Percentiles rank a stretch among this genome's conserved stretches.
phyloP scores from a whole-genome alignment of 208 protist genomes.

The Trichomonas vaginalis region DNA sequence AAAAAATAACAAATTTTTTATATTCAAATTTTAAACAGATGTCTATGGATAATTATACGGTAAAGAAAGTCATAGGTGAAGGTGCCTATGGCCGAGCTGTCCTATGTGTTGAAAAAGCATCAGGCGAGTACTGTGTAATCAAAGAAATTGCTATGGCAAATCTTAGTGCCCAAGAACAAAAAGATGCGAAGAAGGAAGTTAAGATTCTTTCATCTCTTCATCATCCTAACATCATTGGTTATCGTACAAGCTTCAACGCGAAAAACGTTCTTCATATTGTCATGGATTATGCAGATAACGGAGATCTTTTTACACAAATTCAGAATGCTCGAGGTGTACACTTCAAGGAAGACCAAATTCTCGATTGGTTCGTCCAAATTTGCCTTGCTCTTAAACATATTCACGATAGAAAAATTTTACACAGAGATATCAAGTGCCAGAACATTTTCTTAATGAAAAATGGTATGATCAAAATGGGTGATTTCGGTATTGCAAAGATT shows the following conservation, averaged over 20 bases:
- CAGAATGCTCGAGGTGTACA: background rate
- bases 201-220: background rate
- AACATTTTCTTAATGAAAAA: conserved; percentile 23
- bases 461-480: conserved; percentile 18
- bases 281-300: conserved; percentile 25
- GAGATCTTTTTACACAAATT: conserved; percentile 12
- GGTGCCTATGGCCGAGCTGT: background rate
- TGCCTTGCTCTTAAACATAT: conserved; percentile 42
- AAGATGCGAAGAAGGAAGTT: background rate
- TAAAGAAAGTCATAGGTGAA: background rate
- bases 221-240: background rate
- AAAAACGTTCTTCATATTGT: conserved; percentile 6
- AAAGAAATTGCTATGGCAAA: background rate
- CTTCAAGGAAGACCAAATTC: conserved; percentile 8
- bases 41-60: background rate
- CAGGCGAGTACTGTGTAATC: background rate
- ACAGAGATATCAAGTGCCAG: conserved; percentile 39
- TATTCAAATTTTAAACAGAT: background rate
- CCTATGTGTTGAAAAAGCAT: background rate
- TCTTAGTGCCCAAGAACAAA: background rate
- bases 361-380: conserved; percentile 34
- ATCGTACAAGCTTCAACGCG: background rate
- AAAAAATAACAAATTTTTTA: too few relatives aligned
- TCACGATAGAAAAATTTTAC: conserved; percentile 48
- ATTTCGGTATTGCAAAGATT: conserved; percentile 22